These are phyloP conservation scores for Boletus huronensis DNA, from an alignment of 768 basidiomycete species.

Conservation along the genomic window DNA sequence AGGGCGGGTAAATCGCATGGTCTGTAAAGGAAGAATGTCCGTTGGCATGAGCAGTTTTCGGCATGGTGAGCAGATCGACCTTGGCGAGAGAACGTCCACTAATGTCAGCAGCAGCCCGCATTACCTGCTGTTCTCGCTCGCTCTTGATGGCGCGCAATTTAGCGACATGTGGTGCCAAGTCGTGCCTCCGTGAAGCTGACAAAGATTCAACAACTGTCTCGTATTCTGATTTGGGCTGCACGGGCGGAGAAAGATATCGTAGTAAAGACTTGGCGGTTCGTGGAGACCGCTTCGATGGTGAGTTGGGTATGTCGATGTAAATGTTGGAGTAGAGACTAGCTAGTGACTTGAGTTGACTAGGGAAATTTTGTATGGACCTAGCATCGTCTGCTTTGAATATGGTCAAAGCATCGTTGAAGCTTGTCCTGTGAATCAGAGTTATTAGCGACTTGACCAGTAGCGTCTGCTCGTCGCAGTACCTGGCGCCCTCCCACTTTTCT, in stretches of 20 bases:
- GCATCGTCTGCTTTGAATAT: conserved; percentile 82
- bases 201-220: conserved; percentile 57
- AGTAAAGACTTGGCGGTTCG: conserved; percentile 52
- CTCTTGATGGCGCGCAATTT: conserved; percentile 79
- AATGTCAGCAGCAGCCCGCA: conserved; percentile 86
- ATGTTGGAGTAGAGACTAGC: conserved; percentile 47
- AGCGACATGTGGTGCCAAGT: conserved; percentile 67
- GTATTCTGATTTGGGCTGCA: conserved; percentile 39
- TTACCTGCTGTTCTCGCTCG: conserved; percentile 65
- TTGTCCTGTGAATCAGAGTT: conserved; percentile 44
- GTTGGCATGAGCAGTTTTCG: background rate
- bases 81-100: conserved; percentile 82
- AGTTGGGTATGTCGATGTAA: conserved; percentile 49
- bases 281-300: conserved; percentile 36
- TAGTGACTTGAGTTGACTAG: conserved; percentile 54
- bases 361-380: conserved; percentile 50
- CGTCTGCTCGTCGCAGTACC: conserved; percentile 32
- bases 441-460: background rate
- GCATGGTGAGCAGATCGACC: conserved; percentile 38
- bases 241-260: conserved; percentile 41
- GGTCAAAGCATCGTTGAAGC: conserved; percentile 55
- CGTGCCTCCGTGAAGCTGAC: conserved; percentile 41
- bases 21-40: conserved; percentile 39
- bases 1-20: conserved; percentile 72
- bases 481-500: conserved; percentile 92